Evolutionary conservation across 139 green algal species (phyloP).

Genomic region (Chlamydomonas incerta): DNA sequence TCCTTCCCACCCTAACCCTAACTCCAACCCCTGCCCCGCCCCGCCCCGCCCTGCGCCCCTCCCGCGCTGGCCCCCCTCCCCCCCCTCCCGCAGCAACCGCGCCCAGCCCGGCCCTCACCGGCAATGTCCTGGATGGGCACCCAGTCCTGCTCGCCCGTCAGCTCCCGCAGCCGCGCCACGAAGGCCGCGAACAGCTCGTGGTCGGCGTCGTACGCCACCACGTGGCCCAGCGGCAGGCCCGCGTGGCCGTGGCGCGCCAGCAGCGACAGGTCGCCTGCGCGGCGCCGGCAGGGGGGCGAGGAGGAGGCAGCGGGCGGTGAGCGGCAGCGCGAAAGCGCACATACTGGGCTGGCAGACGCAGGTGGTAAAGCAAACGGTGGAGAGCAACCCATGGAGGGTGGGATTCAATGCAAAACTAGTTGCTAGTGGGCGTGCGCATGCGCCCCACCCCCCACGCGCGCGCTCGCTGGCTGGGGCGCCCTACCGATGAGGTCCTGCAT

Average conservation of each 20-base stretch:
- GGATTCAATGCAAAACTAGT: too few species aligned
- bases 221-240: slow-evolving; percentile 72
- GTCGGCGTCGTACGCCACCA: slow-evolving; percentile 43
- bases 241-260: slow-evolving; percentile 55
- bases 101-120: background rate
- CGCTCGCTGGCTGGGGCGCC: too few species aligned
- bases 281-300: too few species aligned
- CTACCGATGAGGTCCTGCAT: slow-evolving; percentile 78
- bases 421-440: too few species aligned
- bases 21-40: too few species aligned
- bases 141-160: slow-evolving; percentile 1
- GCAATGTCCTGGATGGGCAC: slow-evolving; percentile 24
- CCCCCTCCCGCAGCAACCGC: too few species aligned
- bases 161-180: background rate
- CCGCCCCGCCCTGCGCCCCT: too few species aligned
- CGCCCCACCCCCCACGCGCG: background rate
- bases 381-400: background rate
- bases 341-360: background rate
- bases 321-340: background rate
- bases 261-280: slow-evolving; percentile 58
- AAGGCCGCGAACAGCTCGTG: slow-evolving; percentile 14
- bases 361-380: too few species aligned
- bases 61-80: too few species aligned
- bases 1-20: too few species aligned
- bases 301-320: background rate